phyloP scores from a whole-genome alignment of 306 rosid species.

The Ormosia semicastrata region DNA sequence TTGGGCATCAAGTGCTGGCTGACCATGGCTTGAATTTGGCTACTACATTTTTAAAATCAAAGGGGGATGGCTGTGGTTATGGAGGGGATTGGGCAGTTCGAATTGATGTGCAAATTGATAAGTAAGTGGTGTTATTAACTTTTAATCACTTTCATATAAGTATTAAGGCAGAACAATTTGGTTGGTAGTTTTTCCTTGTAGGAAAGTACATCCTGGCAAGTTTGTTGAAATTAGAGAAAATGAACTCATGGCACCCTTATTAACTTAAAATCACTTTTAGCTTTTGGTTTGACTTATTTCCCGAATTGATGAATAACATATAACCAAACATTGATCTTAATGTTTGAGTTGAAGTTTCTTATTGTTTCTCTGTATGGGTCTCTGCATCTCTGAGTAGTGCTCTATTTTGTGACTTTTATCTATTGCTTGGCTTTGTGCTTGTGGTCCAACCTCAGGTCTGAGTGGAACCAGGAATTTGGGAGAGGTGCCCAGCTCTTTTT shows the following conservation, averaged over 20 bases:
- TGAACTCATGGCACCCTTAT: not conserved
- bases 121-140: conserved; percentile 46
- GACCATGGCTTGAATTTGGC: conserved; percentile 73
- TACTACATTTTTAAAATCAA: conserved; percentile 80
- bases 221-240: not conserved
- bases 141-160: not conserved
- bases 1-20: conserved; percentile 75
- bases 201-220: not conserved
- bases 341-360: not conserved
- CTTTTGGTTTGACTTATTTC: not conserved
- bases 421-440: conserved; percentile 14
- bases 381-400: not conserved
- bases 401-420: not conserved
- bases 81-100: conserved; percentile 97
- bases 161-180: conserved; percentile 7
- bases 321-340: not conserved
- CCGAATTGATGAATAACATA: not conserved
- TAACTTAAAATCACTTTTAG: not conserved
- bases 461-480: conserved; percentile 45
- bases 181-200: conserved; percentile 2
- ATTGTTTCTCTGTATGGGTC: conserved; percentile 10
- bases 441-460: conserved; percentile 55
- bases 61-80: conserved; percentile 76
- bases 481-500: conserved; percentile 73
- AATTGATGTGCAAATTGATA: conserved; percentile 51